Evolutionary conservation across 805 yeast genomes (phyloP), one percentile per base, ranked within the genome.

Genomic region (Spathaspora passalidarum): DNA sequence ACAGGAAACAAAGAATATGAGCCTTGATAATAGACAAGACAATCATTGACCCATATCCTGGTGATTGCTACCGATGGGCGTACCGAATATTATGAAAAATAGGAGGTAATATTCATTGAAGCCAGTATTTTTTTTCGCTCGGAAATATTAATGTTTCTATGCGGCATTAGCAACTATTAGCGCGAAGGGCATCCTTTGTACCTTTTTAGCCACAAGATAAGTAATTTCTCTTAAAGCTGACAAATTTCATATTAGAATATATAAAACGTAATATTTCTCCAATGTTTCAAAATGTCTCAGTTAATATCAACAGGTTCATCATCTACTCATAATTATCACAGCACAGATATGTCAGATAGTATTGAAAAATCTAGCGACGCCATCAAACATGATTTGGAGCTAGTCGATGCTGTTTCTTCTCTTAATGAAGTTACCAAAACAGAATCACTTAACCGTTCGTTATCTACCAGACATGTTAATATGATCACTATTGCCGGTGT

Each of bases 401-500:
- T n/a, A 13, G 11, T 14, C 9, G 16, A 20, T 21, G 16, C 19
- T 38, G 19, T 10, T 9, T 14, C 43, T 19, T 23, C 32, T 29
- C 14, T 26, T 14, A 10, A 22, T 13, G 37, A 35, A 14, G 20
- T 29, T 9, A 21, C 16, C 3, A 45, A 46, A 8, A 55, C 57
- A 1, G 65, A 61, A 44, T 44, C 55, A 29, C 54, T 61, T 25
- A 56, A 56, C 25, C 53, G 68, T 51, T 38, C 56, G 17, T 52
- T 63, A 21, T 38, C 50, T 5, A 47, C 61, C 1, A 52, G 72
- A 43, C 59, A 60, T 39, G 56, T 66, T 39, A 63, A 61, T 43
- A 65, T 66, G 72, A 64, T 65, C 44, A 58, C 69, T 19, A 58
- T 66, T 37, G 71, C 69, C 11, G 72, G 72, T 17, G 61, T 63